Evolutionary conservation across 805 yeast genomes (phyloP).

Genomic region (Saccharomycopsis vini): DNA sequence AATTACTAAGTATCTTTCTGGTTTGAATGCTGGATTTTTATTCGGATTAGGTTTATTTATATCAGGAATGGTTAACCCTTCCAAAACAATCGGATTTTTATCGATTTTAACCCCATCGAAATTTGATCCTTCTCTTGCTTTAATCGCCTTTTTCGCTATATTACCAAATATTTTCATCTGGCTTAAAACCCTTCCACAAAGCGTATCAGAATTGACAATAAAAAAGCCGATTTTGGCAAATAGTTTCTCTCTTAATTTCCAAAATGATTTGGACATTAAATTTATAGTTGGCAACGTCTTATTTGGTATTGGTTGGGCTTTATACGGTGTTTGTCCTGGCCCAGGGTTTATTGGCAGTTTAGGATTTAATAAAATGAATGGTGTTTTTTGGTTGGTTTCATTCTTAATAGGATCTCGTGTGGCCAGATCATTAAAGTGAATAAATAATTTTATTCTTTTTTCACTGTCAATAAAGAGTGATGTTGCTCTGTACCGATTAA

Average conservation of each 20-base stretch:
- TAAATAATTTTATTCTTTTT: too few relatives aligned
- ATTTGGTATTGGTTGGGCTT: constrained; percentile 48
- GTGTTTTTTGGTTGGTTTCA: neutral
- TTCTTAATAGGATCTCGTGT: neutral
- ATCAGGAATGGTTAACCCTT: constrained; percentile 38
- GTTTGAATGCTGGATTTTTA: constrained; percentile 24
- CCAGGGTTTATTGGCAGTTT: constrained; percentile 27
- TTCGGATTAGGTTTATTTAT: constrained; percentile 11
- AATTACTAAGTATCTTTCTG: constrained; percentile 14
- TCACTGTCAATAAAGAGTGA: too few relatives aligned
- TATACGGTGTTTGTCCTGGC: constrained; percentile 45
- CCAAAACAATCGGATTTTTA: constrained; percentile 39
- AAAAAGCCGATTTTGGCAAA: constrained; percentile 21
- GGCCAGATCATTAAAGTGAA: neutral
- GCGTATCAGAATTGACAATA: constrained; percentile 6
- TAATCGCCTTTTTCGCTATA: constrained; percentile 36
- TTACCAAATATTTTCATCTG: constrained; percentile 37
- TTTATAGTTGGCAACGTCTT: constrained; percentile 35
- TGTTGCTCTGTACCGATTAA: too few relatives aligned
- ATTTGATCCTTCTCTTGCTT: constrained; percentile 39
- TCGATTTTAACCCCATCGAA: constrained; percentile 28
- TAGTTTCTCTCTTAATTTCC: constrained; percentile 23
- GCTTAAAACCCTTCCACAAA: constrained; percentile 23
- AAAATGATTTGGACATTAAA: constrained; percentile 22
- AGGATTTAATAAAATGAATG: neutral